These are phyloP conservation scores for Eutrema heterophyllum DNA, from an alignment of 345 rosid species.

Conservation along the genomic window DNA sequence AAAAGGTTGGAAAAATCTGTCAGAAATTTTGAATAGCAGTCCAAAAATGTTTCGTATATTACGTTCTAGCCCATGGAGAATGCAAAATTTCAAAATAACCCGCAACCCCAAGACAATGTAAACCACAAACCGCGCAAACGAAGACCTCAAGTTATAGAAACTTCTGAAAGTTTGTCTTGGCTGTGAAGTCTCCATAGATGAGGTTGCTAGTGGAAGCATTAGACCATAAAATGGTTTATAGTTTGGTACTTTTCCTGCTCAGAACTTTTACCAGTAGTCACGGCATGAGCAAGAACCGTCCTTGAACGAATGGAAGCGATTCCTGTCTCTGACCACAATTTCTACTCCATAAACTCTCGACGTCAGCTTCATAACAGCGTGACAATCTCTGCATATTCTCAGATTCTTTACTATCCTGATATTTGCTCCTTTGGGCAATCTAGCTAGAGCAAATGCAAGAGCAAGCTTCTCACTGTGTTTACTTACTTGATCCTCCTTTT, in stretches of 20 bases:
- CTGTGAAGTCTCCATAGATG: neutral
- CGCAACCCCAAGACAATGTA: neutral
- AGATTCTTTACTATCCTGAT: slow-evolving; percentile 57
- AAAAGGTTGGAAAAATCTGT: slow-evolving; percentile 11
- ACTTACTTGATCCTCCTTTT: slow-evolving; percentile 49
- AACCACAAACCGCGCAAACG: slow-evolving; percentile 20
- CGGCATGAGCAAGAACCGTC: slow-evolving; percentile 55
- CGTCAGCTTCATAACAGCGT: slow-evolving; percentile 47
- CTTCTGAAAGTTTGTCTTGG: neutral
- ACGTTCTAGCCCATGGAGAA: neutral
- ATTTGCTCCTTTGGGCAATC: slow-evolving; percentile 34
- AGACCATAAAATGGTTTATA: neutral
- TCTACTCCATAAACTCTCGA: slow-evolving; percentile 47
- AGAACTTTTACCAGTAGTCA: slow-evolving; percentile 48
- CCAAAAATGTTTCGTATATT: neutral
- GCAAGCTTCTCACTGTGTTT: slow-evolving; percentile 73
- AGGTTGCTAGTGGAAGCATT: neutral
- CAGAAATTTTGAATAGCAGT: neutral
- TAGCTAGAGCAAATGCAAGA: slow-evolving; percentile 53
- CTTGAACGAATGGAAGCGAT: slow-evolving; percentile 50
- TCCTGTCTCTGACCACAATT: slow-evolving; percentile 61
- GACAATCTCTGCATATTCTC: slow-evolving; percentile 62
- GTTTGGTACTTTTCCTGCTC: neutral
- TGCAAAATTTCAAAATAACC: neutral
- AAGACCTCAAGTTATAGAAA: neutral